These are phyloP conservation scores for Cenococcum geophilum DNA, from an alignment of 495 filamentous ascomycete species.

Conservation along the genomic window DNA sequence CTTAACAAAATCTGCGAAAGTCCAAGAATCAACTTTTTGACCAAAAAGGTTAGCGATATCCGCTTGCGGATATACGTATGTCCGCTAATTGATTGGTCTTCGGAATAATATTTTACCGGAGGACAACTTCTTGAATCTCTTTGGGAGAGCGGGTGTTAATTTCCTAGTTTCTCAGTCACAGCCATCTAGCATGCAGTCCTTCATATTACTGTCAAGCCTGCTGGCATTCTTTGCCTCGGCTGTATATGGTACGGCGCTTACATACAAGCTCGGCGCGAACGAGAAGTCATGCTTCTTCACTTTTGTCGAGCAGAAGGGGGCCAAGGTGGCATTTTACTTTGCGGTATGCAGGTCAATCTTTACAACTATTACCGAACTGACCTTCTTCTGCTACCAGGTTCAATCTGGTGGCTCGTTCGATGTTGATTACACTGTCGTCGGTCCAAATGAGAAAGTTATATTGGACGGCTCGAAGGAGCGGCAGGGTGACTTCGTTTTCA, in stretches of 20 bases:
- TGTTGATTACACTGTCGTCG: slow-evolving; percentile 83
- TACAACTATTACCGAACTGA: neutral
- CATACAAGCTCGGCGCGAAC: slow-evolving; percentile 83
- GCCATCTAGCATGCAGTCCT: slow-evolving; percentile 28
- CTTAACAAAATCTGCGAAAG: too few species aligned
- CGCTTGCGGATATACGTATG: too few species aligned
- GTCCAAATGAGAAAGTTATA: slow-evolving; percentile 75
- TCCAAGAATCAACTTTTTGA: too few species aligned
- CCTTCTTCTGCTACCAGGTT: slow-evolving; percentile 50
- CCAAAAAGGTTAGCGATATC: too few species aligned
- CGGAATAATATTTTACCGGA: too few species aligned
- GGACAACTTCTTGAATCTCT: neutral
- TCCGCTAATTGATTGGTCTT: too few species aligned
- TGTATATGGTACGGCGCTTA: slow-evolving; percentile 75
- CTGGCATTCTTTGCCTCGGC: slow-evolving; percentile 59
- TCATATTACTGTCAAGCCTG: slow-evolving; percentile 43
- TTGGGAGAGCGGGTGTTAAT: neutral
- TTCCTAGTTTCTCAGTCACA: slow-evolving; percentile 4
- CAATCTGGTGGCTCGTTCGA: slow-evolving; percentile 96
- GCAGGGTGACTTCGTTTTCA: slow-evolving; percentile 98
- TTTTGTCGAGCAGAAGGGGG: slow-evolving; percentile 62
- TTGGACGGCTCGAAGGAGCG: slow-evolving; percentile 86
- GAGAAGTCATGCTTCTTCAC: slow-evolving; percentile 96
- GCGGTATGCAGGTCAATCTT: slow-evolving; percentile 55
- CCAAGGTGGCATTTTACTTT: slow-evolving; percentile 98